Evolutionary conservation across 352 stramenopile species (phyloP).

Genomic region (Elongisporangium senticosum): DNA sequence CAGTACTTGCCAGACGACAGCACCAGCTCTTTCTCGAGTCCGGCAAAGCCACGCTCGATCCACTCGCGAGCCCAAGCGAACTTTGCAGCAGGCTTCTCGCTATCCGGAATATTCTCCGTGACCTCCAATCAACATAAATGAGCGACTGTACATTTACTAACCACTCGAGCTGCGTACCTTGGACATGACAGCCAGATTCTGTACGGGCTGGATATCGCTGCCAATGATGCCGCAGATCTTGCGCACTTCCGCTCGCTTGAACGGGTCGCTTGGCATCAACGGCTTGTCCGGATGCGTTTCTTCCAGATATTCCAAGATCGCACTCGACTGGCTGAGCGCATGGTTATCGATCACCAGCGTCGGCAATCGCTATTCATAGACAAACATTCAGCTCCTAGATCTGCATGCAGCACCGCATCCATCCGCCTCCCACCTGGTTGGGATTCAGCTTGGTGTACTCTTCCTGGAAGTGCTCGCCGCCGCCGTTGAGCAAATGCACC

Average conservation of each 20-base stretch:
- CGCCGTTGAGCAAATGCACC: slow-evolving; percentile 61
- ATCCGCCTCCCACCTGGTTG: slow-evolving; percentile 34
- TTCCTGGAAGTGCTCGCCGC: slow-evolving; percentile 53
- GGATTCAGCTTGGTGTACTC: slow-evolving; percentile 56
- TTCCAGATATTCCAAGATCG: slow-evolving; percentile 94
- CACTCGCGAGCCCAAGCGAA: slow-evolving; percentile 50
- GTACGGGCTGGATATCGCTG: slow-evolving; percentile 88
- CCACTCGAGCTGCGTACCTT: slow-evolving; percentile 22
- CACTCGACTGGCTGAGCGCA: slow-evolving; percentile 74
- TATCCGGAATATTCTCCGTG: slow-evolving; percentile 36
- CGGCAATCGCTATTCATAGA: slow-evolving; percentile 45
- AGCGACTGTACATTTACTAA: slow-evolving; percentile 9
- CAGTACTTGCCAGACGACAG: slow-evolving; percentile 60
- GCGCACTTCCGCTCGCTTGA: slow-evolving; percentile 67
- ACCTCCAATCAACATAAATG: slow-evolving; percentile 8
- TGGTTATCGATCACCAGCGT: slow-evolving; percentile 74
- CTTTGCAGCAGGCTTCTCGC: slow-evolving; percentile 42
- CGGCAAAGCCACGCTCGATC: slow-evolving; percentile 80
- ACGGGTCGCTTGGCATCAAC: slow-evolving; percentile 68
- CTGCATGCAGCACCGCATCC: background rate
- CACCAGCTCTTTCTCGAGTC: slow-evolving; percentile 65
- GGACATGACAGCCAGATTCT: slow-evolving; percentile 80
- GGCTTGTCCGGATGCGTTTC: slow-evolving; percentile 60
- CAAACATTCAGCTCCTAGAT: background rate
- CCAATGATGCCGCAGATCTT: slow-evolving; percentile 90